Evolutionary conservation across 2,329 filamentous ascomycete species (phyloP), one percentile per base, ranked within the genome.

Genomic region (Metarhizium album): DNA sequence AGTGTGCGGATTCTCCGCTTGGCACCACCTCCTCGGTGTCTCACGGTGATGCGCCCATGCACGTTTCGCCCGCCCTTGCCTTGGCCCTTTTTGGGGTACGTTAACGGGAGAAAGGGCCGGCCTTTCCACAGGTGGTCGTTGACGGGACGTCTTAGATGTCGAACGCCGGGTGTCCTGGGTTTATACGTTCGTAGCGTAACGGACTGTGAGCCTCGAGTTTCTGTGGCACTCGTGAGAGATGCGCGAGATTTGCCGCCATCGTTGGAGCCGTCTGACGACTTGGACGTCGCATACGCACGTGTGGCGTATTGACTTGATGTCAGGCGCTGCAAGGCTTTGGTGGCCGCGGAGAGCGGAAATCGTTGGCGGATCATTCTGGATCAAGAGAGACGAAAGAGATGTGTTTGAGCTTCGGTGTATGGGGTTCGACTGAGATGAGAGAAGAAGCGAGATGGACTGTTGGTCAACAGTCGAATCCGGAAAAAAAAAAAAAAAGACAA

Each of bases 81-180:
- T 61, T 95, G 90, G 16, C 93, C 93, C 67, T 91, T 91, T 68
- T 96, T 95, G 37, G 90, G 82, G 62, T 89, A 87, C 11, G 94
- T 98, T 67, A 98, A 77, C 47, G 84, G 81, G 33, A 87, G 75
- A 58, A 86, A 83, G 1, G 93, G 88, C 51, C 90, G 78, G 52
- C 93, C 93, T 70, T 95, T 96, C 89, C 89, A 97, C 45, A 98
- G 74, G 68, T 98, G 93, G 62, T 96, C 90, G 70, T 97, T 97
- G 70, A 96, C 84, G 14, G 93, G 90, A 42, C 93, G 82, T 67
- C 85, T 86, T 57, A 98, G 74, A 79, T 98, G 93, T 62, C 93
- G 84, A 53, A 95, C 70, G 78, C 93, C 93, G 13, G 91, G 91
- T 1, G 93, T 96, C 60, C 89, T 83, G 35, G 93, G 93, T 67